phyloP scores from a whole-genome alignment of 1,139 yeast genomes.

The Geotrichum fermentans region DNA sequence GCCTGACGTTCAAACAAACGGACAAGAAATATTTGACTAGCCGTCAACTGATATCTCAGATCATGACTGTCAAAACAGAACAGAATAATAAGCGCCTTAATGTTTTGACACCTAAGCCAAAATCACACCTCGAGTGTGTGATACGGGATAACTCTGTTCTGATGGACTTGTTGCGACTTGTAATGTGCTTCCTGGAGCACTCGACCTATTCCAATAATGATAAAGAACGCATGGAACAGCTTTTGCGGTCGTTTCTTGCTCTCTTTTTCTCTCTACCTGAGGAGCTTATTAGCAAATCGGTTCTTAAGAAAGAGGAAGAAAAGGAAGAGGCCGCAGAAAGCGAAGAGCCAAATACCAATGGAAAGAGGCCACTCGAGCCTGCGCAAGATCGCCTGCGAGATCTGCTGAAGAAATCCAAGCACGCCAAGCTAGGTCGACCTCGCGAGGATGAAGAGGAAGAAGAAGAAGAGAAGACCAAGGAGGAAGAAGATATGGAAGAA shows the following conservation, averaged over 20 bases:
- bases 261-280: slow-evolving; percentile 57
- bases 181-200: slow-evolving; percentile 64
- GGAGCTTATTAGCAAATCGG: slow-evolving; percentile 20
- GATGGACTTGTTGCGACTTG: slow-evolving; percentile 66
- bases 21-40: slow-evolving; percentile 90
- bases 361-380: slow-evolving; percentile 38
- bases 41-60: slow-evolving; percentile 84
- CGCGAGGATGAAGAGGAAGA: slow-evolving; percentile 29
- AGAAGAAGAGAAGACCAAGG: slow-evolving; percentile 21
- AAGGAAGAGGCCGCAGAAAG: slow-evolving; percentile 12
- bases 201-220: slow-evolving; percentile 77
- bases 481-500: slow-evolving; percentile 24
- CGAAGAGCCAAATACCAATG: slow-evolving; percentile 16
- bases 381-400: slow-evolving; percentile 54
- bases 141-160: slow-evolving; percentile 66
- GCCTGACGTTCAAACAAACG: slow-evolving; percentile 91
- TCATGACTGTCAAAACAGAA: slow-evolving; percentile 86
- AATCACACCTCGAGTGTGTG: slow-evolving; percentile 67
- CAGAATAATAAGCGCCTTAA: slow-evolving; percentile 75
- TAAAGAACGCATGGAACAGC: slow-evolving; percentile 68
- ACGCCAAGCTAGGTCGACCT: slow-evolving; percentile 22
- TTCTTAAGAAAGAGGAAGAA: slow-evolving; percentile 22
- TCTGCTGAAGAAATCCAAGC: slow-evolving; percentile 61
- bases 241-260: slow-evolving; percentile 64
- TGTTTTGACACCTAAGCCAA: slow-evolving; percentile 83